Evolutionary conservation across 2,329 filamentous ascomycete species (phyloP), one percentile per base, ranked within the genome.

Genomic region (Fusarium beomiforme): DNA sequence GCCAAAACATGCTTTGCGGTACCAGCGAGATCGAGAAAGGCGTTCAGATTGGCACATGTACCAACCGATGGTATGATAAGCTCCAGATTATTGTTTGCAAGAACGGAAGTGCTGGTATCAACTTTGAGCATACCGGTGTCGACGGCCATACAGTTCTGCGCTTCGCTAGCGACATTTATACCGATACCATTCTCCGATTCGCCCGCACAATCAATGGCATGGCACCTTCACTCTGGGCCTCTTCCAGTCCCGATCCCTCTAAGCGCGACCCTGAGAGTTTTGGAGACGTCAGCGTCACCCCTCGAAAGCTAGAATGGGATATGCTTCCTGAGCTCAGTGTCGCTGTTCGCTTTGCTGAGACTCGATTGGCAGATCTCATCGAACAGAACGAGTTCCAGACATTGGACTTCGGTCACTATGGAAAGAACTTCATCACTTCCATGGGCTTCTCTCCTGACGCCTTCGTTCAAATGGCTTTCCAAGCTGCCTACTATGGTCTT

Each of bases 11-110:
- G 95, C 92, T 99, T 16, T 98, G 96, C 77, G 96, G 96, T 46
- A 97, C 94, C 0, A 97, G 92, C 75, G 91, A 96, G 77, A 91
- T 98, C 16, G 93, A 97, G 77, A 93, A 92, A 78, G 96, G 96
- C 8, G 93, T 99, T 4, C 96, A 99, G 82, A 94, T 98, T 46
- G 96, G 96, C 33, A 98, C 96, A 4, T 99, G 96, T 83, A 98
- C 95, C 17, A 99, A 99, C 81, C 88, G 96, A 68, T 99, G 96
- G 96, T 99, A 99, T 78, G 96, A 99, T 83, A 99, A 99, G 84
- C 86, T 99, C 50, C 96, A 99, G 79, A 98, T 99, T 69, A 98
- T 99, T 59, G 96, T 99, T 54, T 98, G 96, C 86, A 97, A 97
- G 84, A 99, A 98, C 81, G 96, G 96, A 62, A 97, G 94, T 78